Percentiles rank a stretch among this genome's conserved stretches.
phyloP scores from a whole-genome alignment of 352 stramenopile species.

The Globisporangium irregulare region DNA sequence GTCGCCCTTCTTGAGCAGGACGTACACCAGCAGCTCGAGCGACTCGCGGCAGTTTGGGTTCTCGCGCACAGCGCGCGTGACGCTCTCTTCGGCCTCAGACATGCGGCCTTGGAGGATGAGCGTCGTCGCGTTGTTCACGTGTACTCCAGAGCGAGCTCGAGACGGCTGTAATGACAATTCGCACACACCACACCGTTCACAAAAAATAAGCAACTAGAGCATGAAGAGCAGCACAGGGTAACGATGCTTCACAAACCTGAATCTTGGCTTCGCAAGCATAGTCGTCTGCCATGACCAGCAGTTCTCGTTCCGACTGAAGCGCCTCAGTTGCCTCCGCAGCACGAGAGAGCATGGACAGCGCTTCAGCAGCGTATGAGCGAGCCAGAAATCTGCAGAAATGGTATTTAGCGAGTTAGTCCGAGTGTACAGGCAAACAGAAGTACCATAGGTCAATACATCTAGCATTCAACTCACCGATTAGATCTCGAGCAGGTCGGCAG shows the following conservation, averaged over 20 bases:
- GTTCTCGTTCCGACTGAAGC: slow-evolving; percentile 68
- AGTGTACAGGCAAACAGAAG: background rate
- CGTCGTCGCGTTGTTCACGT: slow-evolving; percentile 84
- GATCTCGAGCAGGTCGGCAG: slow-evolving; percentile 67
- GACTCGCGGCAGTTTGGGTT: slow-evolving; percentile 81
- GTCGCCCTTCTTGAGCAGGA: slow-evolving; percentile 86
- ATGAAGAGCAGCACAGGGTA: background rate
- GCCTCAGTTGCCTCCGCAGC: slow-evolving; percentile 72
- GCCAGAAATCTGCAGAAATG: slow-evolving; percentile 51
- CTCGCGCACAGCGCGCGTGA: slow-evolving; percentile 78
- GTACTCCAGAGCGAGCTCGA: slow-evolving; percentile 64
- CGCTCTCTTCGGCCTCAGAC: slow-evolving; percentile 76
- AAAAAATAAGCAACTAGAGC: slow-evolving; percentile 10
- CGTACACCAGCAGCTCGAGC: slow-evolving; percentile 85
- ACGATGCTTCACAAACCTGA: slow-evolving; percentile 32
- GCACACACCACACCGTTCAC: slow-evolving; percentile 1
- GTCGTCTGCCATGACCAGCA: slow-evolving; percentile 74
- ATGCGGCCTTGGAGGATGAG: slow-evolving; percentile 73
- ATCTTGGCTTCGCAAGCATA: slow-evolving; percentile 78
- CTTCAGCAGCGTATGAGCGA: slow-evolving; percentile 87
- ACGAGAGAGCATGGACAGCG: slow-evolving; percentile 85
- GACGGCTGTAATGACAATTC: slow-evolving; percentile 37
- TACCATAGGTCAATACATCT: background rate
- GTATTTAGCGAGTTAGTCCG: background rate
- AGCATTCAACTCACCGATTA: slow-evolving; percentile 38